Evolutionary conservation across 192 early-diverging fungal species (phyloP).

Genomic region (Coemansia sp.): DNA sequence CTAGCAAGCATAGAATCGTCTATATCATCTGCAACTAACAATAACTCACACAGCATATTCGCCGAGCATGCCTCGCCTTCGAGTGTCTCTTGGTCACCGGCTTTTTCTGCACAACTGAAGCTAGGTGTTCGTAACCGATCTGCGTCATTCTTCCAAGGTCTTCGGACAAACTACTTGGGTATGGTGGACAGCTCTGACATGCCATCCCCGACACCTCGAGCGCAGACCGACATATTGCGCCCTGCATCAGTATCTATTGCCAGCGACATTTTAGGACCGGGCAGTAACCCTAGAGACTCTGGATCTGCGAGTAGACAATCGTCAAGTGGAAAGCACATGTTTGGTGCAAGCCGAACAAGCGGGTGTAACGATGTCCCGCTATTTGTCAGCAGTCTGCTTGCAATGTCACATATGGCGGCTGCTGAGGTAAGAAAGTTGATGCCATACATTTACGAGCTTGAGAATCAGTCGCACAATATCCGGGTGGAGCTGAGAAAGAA

Average conservation of each 20-base stretch:
- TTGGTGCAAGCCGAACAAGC: slow-evolving; percentile 4
- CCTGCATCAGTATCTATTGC: slow-evolving; percentile 1
- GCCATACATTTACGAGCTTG: slow-evolving; percentile 24
- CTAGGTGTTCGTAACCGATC: slow-evolving; percentile 41
- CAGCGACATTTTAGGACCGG: background rate
- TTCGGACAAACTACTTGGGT: slow-evolving; percentile 33
- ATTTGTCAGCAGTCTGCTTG: slow-evolving; percentile 21
- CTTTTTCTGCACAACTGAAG: slow-evolving; percentile 10
- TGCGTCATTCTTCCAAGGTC: slow-evolving; percentile 47
- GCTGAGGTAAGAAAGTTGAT: slow-evolving; percentile 26
- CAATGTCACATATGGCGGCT: slow-evolving; percentile 26
- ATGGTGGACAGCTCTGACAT: slow-evolving; percentile 20
- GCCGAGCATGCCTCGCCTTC: slow-evolving; percentile 3
- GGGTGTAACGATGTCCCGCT: slow-evolving; percentile 25
- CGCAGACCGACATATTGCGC: slow-evolving; percentile 14
- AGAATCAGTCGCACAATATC: slow-evolving; percentile 29
- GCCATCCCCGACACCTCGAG: slow-evolving; percentile 5
- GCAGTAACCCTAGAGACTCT: background rate
- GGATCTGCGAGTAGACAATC: slow-evolving; percentile 3
- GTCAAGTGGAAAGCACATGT: background rate
- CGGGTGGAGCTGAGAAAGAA: slow-evolving; percentile 31
- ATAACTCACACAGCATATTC: background rate
- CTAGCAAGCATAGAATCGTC: slow-evolving; percentile 13
- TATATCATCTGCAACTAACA: background rate
- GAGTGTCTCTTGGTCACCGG: slow-evolving; percentile 16